These are phyloP conservation scores for Lichtheimia hyalospora DNA, from an alignment of 371 early-diverging fungal species.

Conservation along the genomic window DNA sequence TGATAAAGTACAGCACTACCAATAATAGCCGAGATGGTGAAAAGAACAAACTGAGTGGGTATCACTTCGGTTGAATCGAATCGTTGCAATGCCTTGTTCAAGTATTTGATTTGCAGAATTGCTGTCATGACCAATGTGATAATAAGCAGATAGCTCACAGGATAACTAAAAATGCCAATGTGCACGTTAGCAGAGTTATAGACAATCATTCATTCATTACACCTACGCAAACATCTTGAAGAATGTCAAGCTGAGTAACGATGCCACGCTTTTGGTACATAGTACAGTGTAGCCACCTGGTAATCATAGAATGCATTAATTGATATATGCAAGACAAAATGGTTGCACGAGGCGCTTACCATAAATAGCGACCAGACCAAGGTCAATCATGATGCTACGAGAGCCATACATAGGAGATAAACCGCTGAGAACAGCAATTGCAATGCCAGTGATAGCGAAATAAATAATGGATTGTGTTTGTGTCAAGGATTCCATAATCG, in stretches of 20 bases:
- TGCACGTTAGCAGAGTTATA: background rate
- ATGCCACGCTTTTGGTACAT: constrained; percentile 74
- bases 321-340: background rate
- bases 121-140: constrained; percentile 65
- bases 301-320: background rate
- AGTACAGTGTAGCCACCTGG: constrained; percentile 80
- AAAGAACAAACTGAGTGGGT: constrained; percentile 80
- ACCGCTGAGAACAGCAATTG: constrained; percentile 40
- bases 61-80: constrained; percentile 80
- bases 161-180: constrained; percentile 44
- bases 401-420: constrained; percentile 59
- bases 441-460: constrained; percentile 46
- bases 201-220: background rate
- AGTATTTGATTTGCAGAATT: constrained; percentile 70
- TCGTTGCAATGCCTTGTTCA: constrained; percentile 70
- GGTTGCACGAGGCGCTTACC: constrained; percentile 42
- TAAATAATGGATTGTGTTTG: constrained; percentile 64
- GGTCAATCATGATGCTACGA: constrained; percentile 66
- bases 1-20: constrained; percentile 73
- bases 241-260: constrained; percentile 62
- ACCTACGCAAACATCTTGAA: constrained; percentile 65
- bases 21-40: constrained; percentile 75
- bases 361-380: constrained; percentile 71
- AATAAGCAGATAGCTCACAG: constrained; percentile 66
- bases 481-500: constrained; percentile 58